A percentile compares a stretch with the other conserved stretches of the same genome.
Evolutionary conservation across 495 filamentous ascomycete species (phyloP).

Genomic region (Chaetomium tenue): DNA sequence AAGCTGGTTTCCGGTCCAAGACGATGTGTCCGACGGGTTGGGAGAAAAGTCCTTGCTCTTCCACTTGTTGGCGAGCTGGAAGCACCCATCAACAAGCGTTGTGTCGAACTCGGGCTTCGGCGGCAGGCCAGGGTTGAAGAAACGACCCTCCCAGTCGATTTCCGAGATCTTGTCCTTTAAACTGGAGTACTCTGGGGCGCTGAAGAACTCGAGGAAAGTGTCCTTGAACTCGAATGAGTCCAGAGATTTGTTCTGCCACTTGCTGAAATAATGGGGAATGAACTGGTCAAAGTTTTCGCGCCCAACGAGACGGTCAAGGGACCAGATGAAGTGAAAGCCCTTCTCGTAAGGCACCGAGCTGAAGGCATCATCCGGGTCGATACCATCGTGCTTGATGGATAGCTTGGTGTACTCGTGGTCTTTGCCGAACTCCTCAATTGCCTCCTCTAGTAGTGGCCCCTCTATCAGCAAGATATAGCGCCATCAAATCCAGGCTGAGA

Average conservation of each 20-base stretch:
- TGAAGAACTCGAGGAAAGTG: conserved; percentile 81
- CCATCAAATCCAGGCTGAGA: neutral
- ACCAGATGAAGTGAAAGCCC: conserved; percentile 63
- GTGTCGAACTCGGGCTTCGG: conserved; percentile 91
- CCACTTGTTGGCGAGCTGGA: conserved; percentile 79
- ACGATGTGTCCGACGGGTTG: conserved; percentile 60
- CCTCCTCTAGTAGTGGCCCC: conserved; percentile 53
- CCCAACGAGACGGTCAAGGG: conserved; percentile 82
- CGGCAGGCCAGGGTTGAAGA: conserved; percentile 80
- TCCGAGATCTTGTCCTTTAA: conserved; percentile 62
- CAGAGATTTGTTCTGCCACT: conserved; percentile 73
- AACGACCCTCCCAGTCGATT: conserved; percentile 86
- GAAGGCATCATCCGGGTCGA: conserved; percentile 95
- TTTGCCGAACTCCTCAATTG: conserved; percentile 69
- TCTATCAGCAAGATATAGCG: neutral
- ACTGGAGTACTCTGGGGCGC: conserved; percentile 58
- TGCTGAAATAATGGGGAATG: conserved; percentile 92
- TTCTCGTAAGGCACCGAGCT: conserved; percentile 79
- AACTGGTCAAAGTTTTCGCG: conserved; percentile 85
- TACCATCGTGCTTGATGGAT: conserved; percentile 77
- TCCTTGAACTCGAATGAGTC: conserved; percentile 91
- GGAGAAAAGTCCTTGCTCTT: conserved; percentile 63
- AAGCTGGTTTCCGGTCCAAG: conserved; percentile 78
- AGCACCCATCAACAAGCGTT: conserved; percentile 80
- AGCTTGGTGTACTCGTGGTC: conserved; percentile 93